These are phyloP conservation scores for Penicillium silybi DNA, from an alignment of 495 filamentous ascomycete species.

Conservation along the genomic window DNA sequence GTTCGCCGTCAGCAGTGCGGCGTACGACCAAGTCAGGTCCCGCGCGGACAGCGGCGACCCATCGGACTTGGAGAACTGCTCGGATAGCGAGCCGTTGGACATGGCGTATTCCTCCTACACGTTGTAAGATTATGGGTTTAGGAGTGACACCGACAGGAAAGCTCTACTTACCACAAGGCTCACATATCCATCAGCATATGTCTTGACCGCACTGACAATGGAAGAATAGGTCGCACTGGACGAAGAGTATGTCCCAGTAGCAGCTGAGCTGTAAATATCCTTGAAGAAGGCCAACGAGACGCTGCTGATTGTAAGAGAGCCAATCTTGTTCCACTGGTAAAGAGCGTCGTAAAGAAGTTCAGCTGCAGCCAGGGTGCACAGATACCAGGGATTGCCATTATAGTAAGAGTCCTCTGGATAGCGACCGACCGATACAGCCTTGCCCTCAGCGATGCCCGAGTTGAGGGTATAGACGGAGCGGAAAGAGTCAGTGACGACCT, in stretches of 20 bases:
- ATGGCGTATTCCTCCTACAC: constrained; percentile 35
- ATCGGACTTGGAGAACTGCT: constrained; percentile 54
- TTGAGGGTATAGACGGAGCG: constrained; percentile 56
- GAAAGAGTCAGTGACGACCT: constrained; percentile 61
- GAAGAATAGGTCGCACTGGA: constrained; percentile 43
- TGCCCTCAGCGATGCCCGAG: constrained; percentile 32
- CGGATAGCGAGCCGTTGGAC: constrained; percentile 53
- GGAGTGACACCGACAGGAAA: background rate
- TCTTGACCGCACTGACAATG: constrained; percentile 50
- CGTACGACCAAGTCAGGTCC: constrained; percentile 53
- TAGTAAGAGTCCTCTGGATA: constrained; percentile 70
- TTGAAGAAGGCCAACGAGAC: constrained; percentile 55
- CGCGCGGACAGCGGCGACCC: constrained; percentile 53
- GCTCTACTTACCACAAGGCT: constrained; percentile 39
- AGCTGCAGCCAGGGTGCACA: constrained; percentile 59
- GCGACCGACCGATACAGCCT: constrained; percentile 62
- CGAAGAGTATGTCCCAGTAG: constrained; percentile 48
- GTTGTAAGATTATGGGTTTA: background rate
- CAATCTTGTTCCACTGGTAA: constrained; percentile 52
- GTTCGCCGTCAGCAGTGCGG: constrained; percentile 47
- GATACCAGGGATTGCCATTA: constrained; percentile 65
- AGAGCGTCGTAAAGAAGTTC: constrained; percentile 64
- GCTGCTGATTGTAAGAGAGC: constrained; percentile 49
- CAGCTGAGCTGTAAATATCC: constrained; percentile 45
- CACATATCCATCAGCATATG: constrained; percentile 65